phyloP scores from a whole-genome alignment of 2,329 filamentous ascomycete species.

The Ascochyta viciae-villosae region DNA sequence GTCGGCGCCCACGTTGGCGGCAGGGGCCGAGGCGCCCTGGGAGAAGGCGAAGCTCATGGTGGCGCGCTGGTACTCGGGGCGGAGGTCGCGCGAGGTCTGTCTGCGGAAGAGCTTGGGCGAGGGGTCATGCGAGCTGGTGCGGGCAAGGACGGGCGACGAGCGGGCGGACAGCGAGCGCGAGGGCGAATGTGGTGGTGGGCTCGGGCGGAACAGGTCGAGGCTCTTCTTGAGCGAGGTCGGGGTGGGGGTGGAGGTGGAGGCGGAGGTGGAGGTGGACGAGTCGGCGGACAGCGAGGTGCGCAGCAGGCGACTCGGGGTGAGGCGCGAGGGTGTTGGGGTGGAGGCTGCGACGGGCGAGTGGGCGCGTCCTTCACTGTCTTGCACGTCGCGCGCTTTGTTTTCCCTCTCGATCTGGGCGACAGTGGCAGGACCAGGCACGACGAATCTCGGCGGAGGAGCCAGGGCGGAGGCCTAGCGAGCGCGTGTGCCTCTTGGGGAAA shows the following conservation, averaged over 20 bases:
- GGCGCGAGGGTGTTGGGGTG: conserved; percentile 2
- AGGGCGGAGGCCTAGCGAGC: conserved; percentile 17
- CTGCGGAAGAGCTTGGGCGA: conserved; percentile 28
- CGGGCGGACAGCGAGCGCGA: conserved; percentile 22
- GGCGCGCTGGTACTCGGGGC: conserved; percentile 35
- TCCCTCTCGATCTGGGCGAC: conserved; percentile 13
- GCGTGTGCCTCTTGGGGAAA: conserved; percentile 5
- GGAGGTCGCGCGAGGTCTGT: conserved; percentile 36
- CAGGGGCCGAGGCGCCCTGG: conserved; percentile 51
- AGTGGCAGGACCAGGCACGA: conserved; percentile 17
- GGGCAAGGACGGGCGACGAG: conserved; percentile 22
- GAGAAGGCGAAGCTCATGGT: conserved; percentile 72
- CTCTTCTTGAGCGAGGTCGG: conserved; percentile 16
- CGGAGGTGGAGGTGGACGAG: not conserved
- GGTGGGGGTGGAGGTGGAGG: not conserved
- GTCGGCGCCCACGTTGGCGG: conserved; percentile 66
- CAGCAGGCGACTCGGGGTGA: conserved; percentile 7
- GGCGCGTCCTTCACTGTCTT: conserved; percentile 12
- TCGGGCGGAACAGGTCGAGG: conserved; percentile 34
- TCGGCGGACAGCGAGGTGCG: conserved; percentile 11
- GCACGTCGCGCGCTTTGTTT: conserved; percentile 16
- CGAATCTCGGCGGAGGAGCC: conserved; percentile 13
- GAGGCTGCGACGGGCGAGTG: conserved; percentile 17
- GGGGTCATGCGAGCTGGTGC: conserved; percentile 38
- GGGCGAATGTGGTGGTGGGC: conserved; percentile 29